Conservation (phyloP, 2,329 filamentous ascomycete species). For the Aspergillus sp. region DNA sequence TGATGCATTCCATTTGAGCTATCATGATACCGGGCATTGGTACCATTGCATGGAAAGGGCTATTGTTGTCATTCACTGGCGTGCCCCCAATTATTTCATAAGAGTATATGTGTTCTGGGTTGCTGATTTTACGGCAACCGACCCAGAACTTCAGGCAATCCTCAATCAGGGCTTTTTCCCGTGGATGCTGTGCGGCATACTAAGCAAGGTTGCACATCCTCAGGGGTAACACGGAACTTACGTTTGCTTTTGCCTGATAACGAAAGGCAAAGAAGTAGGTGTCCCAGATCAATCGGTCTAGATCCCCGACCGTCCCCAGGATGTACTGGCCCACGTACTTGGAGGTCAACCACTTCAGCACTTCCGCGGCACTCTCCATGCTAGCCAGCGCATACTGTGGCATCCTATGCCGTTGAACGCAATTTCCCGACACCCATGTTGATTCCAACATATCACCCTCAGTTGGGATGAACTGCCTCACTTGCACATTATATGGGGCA, state of each 20-base stretch:
- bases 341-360: constrained; percentile 5
- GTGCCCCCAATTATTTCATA: constrained; percentile 1
- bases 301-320: background rate
- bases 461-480: constrained; percentile 7
- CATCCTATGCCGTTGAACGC: constrained; percentile 4
- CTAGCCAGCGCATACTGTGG: constrained; percentile 9
- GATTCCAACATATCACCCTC: constrained; percentile 12
- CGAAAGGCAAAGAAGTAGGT: constrained; percentile 13
- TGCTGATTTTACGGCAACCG: constrained; percentile 11
- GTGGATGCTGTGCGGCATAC: background rate
- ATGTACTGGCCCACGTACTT: constrained; percentile 9
- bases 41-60: constrained; percentile 8
- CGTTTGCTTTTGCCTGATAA: constrained; percentile 13
- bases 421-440: constrained; percentile 1
- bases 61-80: constrained; percentile 4
- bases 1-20: constrained; percentile 15
- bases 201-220: constrained; percentile 3
- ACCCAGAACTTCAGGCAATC: constrained; percentile 13
- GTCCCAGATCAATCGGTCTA: constrained; percentile 12
- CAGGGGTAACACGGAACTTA: constrained; percentile 1
- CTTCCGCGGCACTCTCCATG: constrained; percentile 6
- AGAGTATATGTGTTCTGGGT: constrained; percentile 9
- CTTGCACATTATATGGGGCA: constrained; percentile 9
- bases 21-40: constrained; percentile 13
- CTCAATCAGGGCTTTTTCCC: constrained; percentile 8